A percentile compares a stretch with the other conserved stretches of the same genome.
These are phyloP conservation scores for Hemerocallis citrina DNA, from an alignment of 106 monocot genomes.

Conservation along the genomic window DNA sequence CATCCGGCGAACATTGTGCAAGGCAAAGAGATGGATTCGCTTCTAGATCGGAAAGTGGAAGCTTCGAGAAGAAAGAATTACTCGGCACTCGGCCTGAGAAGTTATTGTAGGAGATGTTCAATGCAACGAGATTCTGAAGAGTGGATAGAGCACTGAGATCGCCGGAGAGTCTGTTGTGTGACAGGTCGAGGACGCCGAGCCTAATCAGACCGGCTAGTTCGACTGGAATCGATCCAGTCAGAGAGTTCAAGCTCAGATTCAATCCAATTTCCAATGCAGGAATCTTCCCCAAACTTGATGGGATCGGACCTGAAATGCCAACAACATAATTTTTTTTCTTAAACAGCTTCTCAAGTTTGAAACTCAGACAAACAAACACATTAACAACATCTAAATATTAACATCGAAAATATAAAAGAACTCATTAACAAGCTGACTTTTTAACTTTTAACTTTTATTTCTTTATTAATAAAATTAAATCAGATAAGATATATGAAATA, in stretches of 20 bases:
- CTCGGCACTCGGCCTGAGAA: constrained; percentile 60
- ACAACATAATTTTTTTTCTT: too few species aligned
- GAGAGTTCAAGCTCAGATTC: constrained; percentile 62
- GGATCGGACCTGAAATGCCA: constrained; percentile 32
- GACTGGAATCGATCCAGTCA: constrained; percentile 55
- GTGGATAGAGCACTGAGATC: constrained; percentile 36
- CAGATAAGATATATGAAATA: too few species aligned
- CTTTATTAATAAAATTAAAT: too few species aligned
- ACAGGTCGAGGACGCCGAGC: constrained; percentile 68
- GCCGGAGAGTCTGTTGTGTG: constrained; percentile 72
- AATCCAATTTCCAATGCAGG: constrained; percentile 61
- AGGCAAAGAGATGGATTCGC: constrained; percentile 61
- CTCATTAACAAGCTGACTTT: too few species aligned
- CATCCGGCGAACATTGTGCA: constrained; percentile 16
- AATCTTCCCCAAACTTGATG: constrained; percentile 48
- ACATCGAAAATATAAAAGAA: too few species aligned
- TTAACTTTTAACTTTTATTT: too few species aligned
- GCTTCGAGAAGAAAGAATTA: constrained; percentile 64
- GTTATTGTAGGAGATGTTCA: constrained; percentile 78
- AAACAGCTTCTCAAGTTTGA: too few species aligned
- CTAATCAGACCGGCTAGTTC: constrained; percentile 52
- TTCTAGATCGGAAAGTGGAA: constrained; percentile 54
- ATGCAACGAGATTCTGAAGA: constrained; percentile 74
- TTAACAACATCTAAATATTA: too few species aligned
- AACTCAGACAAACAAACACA: too few species aligned